Evolutionary conservation across 164 flowering plant species (phyloP), one percentile per base, ranked within the genome.

Genomic region (Brasenia schreberi): DNA sequence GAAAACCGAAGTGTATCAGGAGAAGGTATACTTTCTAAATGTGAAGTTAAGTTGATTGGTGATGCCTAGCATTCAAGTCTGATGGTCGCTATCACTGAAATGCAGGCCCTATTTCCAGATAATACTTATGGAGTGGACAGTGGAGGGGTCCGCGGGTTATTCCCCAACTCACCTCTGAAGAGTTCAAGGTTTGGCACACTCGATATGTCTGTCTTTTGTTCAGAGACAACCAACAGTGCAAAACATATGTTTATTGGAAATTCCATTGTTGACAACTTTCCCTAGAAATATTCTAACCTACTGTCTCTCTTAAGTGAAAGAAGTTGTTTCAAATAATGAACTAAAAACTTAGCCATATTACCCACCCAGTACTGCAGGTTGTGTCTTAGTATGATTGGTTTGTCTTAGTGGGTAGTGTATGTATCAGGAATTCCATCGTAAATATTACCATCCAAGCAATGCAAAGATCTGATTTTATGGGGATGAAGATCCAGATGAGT

Each of bases 381-480:
- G 39, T 33, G 39, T 33, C 4, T 33, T 33, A 33, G 39, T 33
- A 33, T 33, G 4, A 33, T 33, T 33, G 39, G 39, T 33, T 33
- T 33, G 39, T 33, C 39, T 33, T 33, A 33, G 39, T 33, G 39
- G 39, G 39, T 33, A 33, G 39, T 33, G 39, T 58, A 12, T 58
- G 18, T 18, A 18, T 56, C 88, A 95, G 99, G 96, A 95, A 59
- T 95, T 95, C 67, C 99, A 95, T 73, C 74, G 77, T 5, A 92
- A 84, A 74, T 95, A 76, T 80, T 95, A 95, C 76, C 97, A 95
- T 76, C 99, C 99, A 56, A 84, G 96, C 84, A 95, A 95, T 82
- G 90, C 97, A 27, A 85, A 93, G 75, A 89, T 92, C 49, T 95
- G 99, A 97, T 95, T 95, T 73, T 95, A 95, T 79, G 99, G 99